A percentile compares a stretch with the other conserved stretches of the same genome.
phyloP scores from a whole-genome alignment of 352 stramenopile genomes.

The Pythium rishiriense region DNA sequence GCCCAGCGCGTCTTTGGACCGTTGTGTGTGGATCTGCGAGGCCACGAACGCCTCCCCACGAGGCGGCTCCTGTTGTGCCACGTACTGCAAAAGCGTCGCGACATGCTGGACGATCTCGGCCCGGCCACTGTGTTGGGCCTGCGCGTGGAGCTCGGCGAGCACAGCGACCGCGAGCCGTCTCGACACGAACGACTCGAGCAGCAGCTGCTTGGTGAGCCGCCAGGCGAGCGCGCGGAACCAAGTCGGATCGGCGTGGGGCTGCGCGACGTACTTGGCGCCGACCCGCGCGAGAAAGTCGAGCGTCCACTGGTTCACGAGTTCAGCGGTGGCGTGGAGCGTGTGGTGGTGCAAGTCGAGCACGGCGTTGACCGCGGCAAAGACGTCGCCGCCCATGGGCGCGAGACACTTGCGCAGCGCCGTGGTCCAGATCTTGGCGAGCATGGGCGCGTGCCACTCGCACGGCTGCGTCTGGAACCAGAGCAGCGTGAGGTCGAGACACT shows the following conservation, averaged over 20 bases:
- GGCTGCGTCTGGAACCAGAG: slow-evolving; percentile 58
- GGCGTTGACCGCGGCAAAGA: slow-evolving; percentile 49
- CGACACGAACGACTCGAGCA: slow-evolving; percentile 51
- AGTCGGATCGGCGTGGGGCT: neutral
- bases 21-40: slow-evolving; percentile 36
- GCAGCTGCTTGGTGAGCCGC: slow-evolving; percentile 54
- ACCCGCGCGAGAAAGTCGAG: slow-evolving; percentile 52
- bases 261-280: slow-evolving; percentile 38
- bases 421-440: slow-evolving; percentile 63
- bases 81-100: slow-evolving; percentile 35
- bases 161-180: slow-evolving; percentile 44
- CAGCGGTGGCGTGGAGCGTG: slow-evolving; percentile 29
- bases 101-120: slow-evolving; percentile 38
- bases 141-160: slow-evolving; percentile 36
- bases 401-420: slow-evolving; percentile 49
- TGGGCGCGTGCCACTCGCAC: slow-evolving; percentile 68
- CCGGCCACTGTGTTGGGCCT: slow-evolving; percentile 34
- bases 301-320: slow-evolving; percentile 53
- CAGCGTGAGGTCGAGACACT: slow-evolving; percentile 49
- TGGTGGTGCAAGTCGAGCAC: slow-evolving; percentile 60
- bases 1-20: slow-evolving; percentile 36
- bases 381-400: slow-evolving; percentile 35
- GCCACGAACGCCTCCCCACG: slow-evolving; percentile 23
- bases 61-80: slow-evolving; percentile 24
- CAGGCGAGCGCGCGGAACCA: slow-evolving; percentile 47